Evolutionary conservation across 1,284 basidiomycete species (phyloP).

Genomic region (Tilletia setariae): DNA sequence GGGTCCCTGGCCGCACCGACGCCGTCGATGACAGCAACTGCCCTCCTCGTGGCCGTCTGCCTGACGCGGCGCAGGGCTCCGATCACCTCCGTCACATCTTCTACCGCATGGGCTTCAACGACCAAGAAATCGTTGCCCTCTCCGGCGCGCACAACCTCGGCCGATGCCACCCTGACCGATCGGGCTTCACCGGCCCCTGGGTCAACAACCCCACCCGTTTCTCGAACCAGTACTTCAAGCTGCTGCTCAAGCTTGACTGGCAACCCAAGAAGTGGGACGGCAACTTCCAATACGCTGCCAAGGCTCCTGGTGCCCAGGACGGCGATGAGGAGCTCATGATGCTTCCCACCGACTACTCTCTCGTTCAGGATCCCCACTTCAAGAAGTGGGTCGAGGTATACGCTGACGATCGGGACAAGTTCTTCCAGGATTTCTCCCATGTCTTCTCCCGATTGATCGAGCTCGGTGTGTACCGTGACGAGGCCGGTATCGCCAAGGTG

Average conservation of each 20-base stretch:
- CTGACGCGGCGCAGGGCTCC: constrained; percentile 59
- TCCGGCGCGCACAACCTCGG: constrained; percentile 62
- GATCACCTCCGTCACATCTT: constrained; percentile 60
- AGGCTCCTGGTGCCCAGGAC: constrained; percentile 49
- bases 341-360: constrained; percentile 57
- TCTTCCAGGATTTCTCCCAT: constrained; percentile 61
- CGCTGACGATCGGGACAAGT: constrained; percentile 60
- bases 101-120: constrained; percentile 61
- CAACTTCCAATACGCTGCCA: constrained; percentile 50
- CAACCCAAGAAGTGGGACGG: constrained; percentile 60
- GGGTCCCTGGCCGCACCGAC: constrained; percentile 59
- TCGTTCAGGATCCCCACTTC: constrained; percentile 50
- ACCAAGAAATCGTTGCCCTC: constrained; percentile 62
- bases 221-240: constrained; percentile 51
- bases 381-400: constrained; percentile 54
- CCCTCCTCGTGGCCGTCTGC: constrained; percentile 57
- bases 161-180: constrained; percentile 47
- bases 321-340: constrained; percentile 60
- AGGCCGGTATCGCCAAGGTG: constrained; percentile 47
- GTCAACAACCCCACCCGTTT: constrained; percentile 49
- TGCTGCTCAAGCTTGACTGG: constrained; percentile 59
- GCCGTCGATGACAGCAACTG: constrained; percentile 55
- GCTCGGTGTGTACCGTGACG: constrained; percentile 53
- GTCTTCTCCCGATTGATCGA: constrained; percentile 55
- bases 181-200: constrained; percentile 53